phyloP scores from a whole-genome alignment of 176 grass and related monocot genomes.

The Cenchrus americanus region DNA sequence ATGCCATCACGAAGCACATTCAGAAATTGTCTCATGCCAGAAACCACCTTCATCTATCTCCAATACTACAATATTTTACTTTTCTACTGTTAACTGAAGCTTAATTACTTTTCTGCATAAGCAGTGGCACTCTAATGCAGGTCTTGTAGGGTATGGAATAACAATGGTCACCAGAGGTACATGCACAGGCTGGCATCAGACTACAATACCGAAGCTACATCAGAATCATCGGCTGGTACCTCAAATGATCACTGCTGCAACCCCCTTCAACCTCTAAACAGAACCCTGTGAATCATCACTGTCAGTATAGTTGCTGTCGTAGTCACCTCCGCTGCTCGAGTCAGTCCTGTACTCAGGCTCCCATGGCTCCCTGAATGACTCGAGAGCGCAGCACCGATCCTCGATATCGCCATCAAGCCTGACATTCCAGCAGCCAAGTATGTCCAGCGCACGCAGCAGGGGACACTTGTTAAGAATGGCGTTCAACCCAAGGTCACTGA shows the following conservation, averaged over 20 bases:
- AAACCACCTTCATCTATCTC: background rate
- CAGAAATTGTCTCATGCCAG: background rate
- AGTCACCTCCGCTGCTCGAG: slow-evolving; percentile 31
- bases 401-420: slow-evolving; percentile 43
- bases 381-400: slow-evolving; percentile 40
- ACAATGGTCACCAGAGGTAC: background rate
- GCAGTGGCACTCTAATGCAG: background rate
- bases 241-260: background rate
- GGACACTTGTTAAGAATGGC: slow-evolving; percentile 54
- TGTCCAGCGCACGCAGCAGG: slow-evolving; percentile 39
- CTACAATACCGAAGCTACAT: background rate
- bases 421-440: slow-evolving; percentile 62
- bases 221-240: background rate
- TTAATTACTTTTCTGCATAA: background rate
- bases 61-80: background rate
- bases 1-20: slow-evolving; percentile 8
- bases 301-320: background rate
- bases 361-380: slow-evolving; percentile 64
- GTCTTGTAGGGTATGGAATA: background rate
- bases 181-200: background rate
- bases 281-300: slow-evolving; percentile 28
- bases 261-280: background rate
- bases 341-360: slow-evolving; percentile 33
- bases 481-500: slow-evolving; percentile 46
- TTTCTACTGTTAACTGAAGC: background rate